Conservation (phyloP, 1,139 yeast species). For the Ashbya aceris region DNA sequence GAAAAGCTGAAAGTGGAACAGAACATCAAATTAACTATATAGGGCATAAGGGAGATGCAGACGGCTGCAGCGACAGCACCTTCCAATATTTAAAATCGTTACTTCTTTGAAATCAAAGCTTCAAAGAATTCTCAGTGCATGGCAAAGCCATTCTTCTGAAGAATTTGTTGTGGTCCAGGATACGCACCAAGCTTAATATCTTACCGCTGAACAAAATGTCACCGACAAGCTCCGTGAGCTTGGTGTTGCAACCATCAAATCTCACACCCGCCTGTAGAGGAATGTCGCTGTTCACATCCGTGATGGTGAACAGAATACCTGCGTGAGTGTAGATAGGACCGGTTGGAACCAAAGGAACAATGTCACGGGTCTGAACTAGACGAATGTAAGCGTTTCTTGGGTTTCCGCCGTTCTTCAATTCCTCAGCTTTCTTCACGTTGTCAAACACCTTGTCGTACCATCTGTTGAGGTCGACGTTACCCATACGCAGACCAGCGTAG, state of each 20-base stretch:
- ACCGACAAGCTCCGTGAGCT: background rate
- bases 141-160: slow-evolving; percentile 6
- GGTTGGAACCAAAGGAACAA: slow-evolving; percentile 47
- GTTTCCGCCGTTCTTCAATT: slow-evolving; percentile 6
- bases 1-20: too few relatives aligned
- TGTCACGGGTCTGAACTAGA: slow-evolving; percentile 45
- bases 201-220: background rate
- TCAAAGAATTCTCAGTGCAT: slow-evolving; percentile 1
- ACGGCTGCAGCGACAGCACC: too few relatives aligned
- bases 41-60: too few relatives aligned
- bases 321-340: slow-evolving; percentile 33
- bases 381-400: slow-evolving; percentile 32
- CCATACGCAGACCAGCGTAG: slow-evolving; percentile 48
- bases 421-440: slow-evolving; percentile 19
- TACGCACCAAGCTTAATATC: background rate
- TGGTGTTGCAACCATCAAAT: background rate
- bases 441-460: slow-evolving; percentile 39
- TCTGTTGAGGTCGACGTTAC: slow-evolving; percentile 37
- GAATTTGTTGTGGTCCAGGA: background rate
- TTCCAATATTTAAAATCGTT: too few relatives aligned
- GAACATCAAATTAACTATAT: too few relatives aligned
- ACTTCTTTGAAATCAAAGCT: background rate
- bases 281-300: slow-evolving; percentile 2
- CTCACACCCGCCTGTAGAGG: slow-evolving; percentile 19
- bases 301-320: slow-evolving; percentile 38